Evolutionary conservation across 768 basidiomycete species (phyloP), one percentile per base, ranked within the genome.

Genomic region (Macrolepiota fuliginosa): DNA sequence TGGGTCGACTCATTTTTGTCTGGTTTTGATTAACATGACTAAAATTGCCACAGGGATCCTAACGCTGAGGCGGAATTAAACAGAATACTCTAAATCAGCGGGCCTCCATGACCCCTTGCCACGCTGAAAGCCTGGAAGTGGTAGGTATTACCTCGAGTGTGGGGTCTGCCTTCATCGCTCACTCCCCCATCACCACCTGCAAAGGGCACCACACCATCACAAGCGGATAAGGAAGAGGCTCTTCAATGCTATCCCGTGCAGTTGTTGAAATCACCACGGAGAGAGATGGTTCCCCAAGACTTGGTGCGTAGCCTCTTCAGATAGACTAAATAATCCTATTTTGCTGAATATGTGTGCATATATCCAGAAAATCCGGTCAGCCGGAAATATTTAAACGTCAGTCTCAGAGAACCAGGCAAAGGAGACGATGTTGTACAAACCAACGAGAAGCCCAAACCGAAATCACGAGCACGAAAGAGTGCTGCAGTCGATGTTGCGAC

Each of bases 1-100:
- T 62, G 64, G 64, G 64, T 64, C 60, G 64, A 59, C 57, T 58
- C 64, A 62, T 62, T 62, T 64, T 64, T 47, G 37, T 15, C 10
- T 32, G 3, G 29, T 3, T 32, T 32, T 32, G 29, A 7, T 32
- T 32, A 32, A 7, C 3, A 32, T 32, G 29, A 32, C 29, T 32
- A 32, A 7, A 32, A 32, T 32, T 32, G 29, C n/a, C n/a, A n/a
- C n/a, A n/a, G n/a, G n/a, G n/a, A n/a, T n/a, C n/a, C n/a, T n/a
- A n/a, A n/a, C n/a, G n/a, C n/a, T n/a, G n/a, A n/a, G n/a, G n/a
- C n/a, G n/a, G n/a, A n/a, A n/a, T n/a, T n/a, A n/a, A n/a, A n/a
- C n/a, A n/a, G n/a, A n/a, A n/a, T n/a, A n/a, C n/a, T n/a, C n/a
- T n/a, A n/a, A n/a, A n/a, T n/a, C n/a, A n/a, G n/a, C n/a, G n/a